Percentiles rank a stretch among this genome's conserved stretches.
These are phyloP conservation scores for Yarrowia galli DNA, from an alignment of 1,139 yeast species.

Conservation along the genomic window DNA sequence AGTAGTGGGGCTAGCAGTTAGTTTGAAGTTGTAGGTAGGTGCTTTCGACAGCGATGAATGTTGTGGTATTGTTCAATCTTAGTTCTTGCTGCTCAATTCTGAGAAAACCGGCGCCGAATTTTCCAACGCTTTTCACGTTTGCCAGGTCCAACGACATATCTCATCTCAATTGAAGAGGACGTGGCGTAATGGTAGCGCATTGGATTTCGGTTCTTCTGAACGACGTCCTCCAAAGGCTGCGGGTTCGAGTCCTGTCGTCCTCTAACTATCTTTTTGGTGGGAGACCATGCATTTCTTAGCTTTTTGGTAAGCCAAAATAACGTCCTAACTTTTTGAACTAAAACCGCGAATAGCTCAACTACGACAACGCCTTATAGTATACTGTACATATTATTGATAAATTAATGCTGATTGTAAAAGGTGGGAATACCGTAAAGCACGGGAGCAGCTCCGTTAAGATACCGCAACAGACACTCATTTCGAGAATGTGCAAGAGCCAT, in stretches of 20 bases:
- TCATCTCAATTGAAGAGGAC: not conserved
- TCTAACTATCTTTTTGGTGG: not conserved
- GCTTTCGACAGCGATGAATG: too few relatives aligned
- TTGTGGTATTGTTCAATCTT: not conserved
- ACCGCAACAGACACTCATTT: constrained; percentile 66
- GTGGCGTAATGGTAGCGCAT: constrained; percentile 36
- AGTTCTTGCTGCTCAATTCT: not conserved
- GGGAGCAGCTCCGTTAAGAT: constrained; percentile 82
- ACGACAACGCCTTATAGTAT: not conserved
- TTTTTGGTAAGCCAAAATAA: not conserved
- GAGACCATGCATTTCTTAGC: not conserved
- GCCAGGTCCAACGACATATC: not conserved
- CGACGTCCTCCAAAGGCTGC: constrained; percentile 36
- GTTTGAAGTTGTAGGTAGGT: too few relatives aligned
- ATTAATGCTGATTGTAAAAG: constrained; percentile 32
- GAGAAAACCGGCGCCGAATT: not conserved
- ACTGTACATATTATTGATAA: not conserved
- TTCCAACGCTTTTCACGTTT: not conserved
- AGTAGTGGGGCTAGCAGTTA: too few relatives aligned
- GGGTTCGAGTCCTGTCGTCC: constrained; percentile 38
- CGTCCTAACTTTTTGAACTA: too few relatives aligned
- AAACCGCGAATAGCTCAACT: too few relatives aligned
- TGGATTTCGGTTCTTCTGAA: constrained; percentile 32
- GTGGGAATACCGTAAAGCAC: constrained; percentile 77
- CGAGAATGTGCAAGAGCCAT: constrained; percentile 67